These are phyloP conservation scores for Pichia cactophila DNA, from an alignment of 1,139 yeast species.

Conservation along the genomic window DNA sequence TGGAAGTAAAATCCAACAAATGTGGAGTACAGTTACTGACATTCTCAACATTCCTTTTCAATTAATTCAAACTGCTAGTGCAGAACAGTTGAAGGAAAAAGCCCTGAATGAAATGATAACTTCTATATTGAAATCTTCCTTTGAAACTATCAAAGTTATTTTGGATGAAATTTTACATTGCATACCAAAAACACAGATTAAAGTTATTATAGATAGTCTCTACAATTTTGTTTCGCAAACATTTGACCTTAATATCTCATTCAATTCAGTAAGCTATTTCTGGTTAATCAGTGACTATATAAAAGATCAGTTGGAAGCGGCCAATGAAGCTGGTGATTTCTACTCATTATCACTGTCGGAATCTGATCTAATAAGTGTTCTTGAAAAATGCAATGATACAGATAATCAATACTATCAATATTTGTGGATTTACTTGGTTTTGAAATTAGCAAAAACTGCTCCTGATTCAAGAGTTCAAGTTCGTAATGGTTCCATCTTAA, in stretches of 20 bases:
- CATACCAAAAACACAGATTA: slow-evolving; percentile 57
- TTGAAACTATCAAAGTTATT: slow-evolving; percentile 72
- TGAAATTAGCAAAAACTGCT: slow-evolving; percentile 55
- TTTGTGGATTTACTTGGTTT: slow-evolving; percentile 60
- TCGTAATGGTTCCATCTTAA: slow-evolving; percentile 81
- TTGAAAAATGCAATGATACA: slow-evolving; percentile 17
- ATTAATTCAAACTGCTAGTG: slow-evolving; percentile 29
- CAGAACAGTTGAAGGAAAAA: slow-evolving; percentile 30
- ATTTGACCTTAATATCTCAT: slow-evolving; percentile 74
- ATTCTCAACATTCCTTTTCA: slow-evolving; percentile 65
- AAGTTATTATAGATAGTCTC: slow-evolving; percentile 61
- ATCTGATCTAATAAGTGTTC: slow-evolving; percentile 22
- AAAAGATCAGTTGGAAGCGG: slow-evolving; percentile 25
- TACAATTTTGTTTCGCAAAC: slow-evolving; percentile 63
- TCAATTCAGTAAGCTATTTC: slow-evolving; percentile 83
- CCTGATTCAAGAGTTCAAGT: slow-evolving; percentile 68
- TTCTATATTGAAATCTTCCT: slow-evolving; percentile 53
- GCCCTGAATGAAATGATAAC: slow-evolving; percentile 34
- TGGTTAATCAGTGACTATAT: slow-evolving; percentile 85
- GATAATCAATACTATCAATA: slow-evolving; percentile 21
- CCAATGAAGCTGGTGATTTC: background rate
- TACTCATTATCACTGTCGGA: slow-evolving; percentile 17
- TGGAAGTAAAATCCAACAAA: slow-evolving; percentile 48
- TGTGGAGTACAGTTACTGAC: slow-evolving; percentile 65
- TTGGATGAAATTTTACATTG: slow-evolving; percentile 75